Evolutionary conservation across 1,284 basidiomycete genomes (phyloP), one percentile per base, ranked within the genome.

Genomic region (Paramarasmius palmivorus): DNA sequence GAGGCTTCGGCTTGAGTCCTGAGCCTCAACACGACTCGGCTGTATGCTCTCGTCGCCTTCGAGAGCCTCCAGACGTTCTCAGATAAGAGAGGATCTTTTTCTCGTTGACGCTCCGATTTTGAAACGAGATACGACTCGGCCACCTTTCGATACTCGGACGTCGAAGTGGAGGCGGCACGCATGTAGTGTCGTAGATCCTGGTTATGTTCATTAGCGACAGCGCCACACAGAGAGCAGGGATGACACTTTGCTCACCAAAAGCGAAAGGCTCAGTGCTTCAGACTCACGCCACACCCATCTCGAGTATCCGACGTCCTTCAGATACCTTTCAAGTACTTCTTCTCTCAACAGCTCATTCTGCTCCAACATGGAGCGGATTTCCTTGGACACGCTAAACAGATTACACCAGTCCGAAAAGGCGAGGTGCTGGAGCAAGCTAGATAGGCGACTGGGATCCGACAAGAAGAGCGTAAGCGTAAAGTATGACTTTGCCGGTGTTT

Each of bases 151-250:
- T 87, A 91, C 55, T 86, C 79, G 57, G 90, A 83, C 3, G 77
- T 76, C 5, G 90, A 88, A 37, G 87, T 79, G 4, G 82, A 84
- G 1, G 91, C 84, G 3, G 86, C 86, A 50, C 83, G 78, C 79
- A 92, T 84, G 62, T 91, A 92, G 48, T 84, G 77, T 60, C 80
- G 79, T 39, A 92, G 75, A 66, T 92, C 89, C 86, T 90, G 57
- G 4, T 49, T 34, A 15, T 52, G 19, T 46, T 37, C 23, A 29
- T 7, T 19, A 50, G 25, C 55, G 20, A 34, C 58, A 40, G 41
- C 52, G 41, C 23, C 45, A 40, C 39, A 38, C 20, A 20, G 57
- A 40, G 14, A 23, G n/a, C n/a, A n/a, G n/a, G n/a, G n/a, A n/a
- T n/a, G 34, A 46, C 12, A 46, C 8, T 2, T 26, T 12, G 66